Percentiles rank a stretch among this genome's conserved stretches.
These are phyloP conservation scores for Curvularia hawaiiensis DNA, from an alignment of 2,329 filamentous ascomycete species.

Conservation along the genomic window DNA sequence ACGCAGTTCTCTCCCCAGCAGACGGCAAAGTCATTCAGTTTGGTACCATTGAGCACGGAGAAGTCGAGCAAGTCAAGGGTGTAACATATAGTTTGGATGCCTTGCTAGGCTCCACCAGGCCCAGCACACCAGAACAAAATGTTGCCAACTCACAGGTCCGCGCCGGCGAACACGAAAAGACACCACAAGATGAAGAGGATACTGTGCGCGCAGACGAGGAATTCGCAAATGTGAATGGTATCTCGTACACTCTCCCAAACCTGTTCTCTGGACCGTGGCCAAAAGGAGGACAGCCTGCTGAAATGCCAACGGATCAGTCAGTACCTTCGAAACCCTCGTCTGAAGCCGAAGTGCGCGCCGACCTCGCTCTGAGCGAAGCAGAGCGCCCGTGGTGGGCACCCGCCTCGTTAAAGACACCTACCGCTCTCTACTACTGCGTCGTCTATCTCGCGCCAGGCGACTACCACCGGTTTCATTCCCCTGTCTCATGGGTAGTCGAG, in stretches of 20 bases:
- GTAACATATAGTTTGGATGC: constrained; percentile 98
- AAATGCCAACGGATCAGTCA: constrained; percentile 74
- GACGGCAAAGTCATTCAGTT: constrained; percentile 93
- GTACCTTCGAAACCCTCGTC: constrained; percentile 69
- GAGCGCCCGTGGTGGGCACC: constrained; percentile 60
- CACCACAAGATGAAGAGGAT: constrained; percentile 58
- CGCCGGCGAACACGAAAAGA: constrained; percentile 38
- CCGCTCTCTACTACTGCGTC: constrained; percentile 88
- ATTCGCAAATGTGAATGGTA: constrained; percentile 92
- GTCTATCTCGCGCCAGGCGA: constrained; percentile 96
- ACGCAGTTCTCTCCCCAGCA: constrained; percentile 83
- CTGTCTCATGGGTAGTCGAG: constrained; percentile 93
- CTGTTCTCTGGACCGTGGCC: constrained; percentile 74
- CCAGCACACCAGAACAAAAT: constrained; percentile 52
- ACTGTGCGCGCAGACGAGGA: constrained; percentile 83
- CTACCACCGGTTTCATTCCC: constrained; percentile 98
- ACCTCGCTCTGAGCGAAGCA: constrained; percentile 72
- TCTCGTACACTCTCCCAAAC: constrained; percentile 89
- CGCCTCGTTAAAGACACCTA: constrained; percentile 52
- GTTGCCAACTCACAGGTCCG: constrained; percentile 27
- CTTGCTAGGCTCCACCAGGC: constrained; percentile 67
- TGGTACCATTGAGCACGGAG: constrained; percentile 86
- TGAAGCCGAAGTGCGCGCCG: constrained; percentile 81
- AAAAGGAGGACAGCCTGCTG: constrained; percentile 52
- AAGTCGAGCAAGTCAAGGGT: constrained; percentile 98